A percentile compares a stretch with the other conserved stretches of the same genome.
These are phyloP conservation scores for Protea cynaroides DNA, from an alignment of 164 flowering plant species.

Conservation along the genomic window DNA sequence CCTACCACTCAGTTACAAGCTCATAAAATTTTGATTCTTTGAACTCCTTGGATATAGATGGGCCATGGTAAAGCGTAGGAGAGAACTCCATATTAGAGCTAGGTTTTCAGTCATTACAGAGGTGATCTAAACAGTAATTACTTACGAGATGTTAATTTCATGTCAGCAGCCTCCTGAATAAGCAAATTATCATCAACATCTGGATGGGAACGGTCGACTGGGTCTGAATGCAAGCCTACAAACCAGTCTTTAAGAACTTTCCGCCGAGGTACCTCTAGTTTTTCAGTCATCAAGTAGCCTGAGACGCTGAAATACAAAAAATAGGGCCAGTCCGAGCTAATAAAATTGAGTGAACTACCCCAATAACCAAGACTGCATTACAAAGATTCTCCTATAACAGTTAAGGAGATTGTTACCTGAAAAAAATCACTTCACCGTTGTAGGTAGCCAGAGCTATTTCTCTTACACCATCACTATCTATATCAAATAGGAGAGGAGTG, in stretches of 20 bases:
- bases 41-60: no score
- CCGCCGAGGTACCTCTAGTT: constrained; percentile 73
- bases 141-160: constrained; percentile 35
- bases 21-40: no score
- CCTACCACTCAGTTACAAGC: no score
- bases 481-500: constrained; percentile 89
- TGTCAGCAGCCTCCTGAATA: constrained; percentile 43
- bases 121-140: background rate
- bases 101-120: no score
- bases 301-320: constrained; percentile 57
- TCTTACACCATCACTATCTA: constrained; percentile 97
- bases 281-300: constrained; percentile 92
- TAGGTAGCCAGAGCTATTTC: constrained; percentile 95
- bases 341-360: background rate
- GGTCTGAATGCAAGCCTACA: constrained; percentile 73
- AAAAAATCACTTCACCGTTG: constrained; percentile 95
- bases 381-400: background rate
- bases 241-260: constrained; percentile 87
- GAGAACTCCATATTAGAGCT: no score
- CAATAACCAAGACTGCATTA: background rate
- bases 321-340: constrained; percentile 1
- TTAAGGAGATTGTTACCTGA: constrained; percentile 49
- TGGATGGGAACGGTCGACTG: constrained; percentile 90
- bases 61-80: no score
- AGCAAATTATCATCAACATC: constrained; percentile 88